Conservation (phyloP, 2,329 filamentous ascomycete genomes). For the Orbilia blumenaviensis region DNA sequence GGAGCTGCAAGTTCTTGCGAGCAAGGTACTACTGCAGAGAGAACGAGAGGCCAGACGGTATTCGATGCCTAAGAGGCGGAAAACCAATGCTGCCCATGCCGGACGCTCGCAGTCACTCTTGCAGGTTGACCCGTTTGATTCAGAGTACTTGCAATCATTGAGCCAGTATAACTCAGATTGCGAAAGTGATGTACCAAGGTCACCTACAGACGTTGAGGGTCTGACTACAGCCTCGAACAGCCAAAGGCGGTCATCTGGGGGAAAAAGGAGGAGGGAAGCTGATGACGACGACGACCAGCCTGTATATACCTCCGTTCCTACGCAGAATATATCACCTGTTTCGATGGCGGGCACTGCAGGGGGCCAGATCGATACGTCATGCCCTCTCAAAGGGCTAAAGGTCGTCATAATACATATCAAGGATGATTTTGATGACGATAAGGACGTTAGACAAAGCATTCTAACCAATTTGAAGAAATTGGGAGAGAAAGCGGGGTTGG, state of each 20-base stretch:
- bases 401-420: constrained; percentile 95
- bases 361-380: constrained; percentile 55
- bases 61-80: constrained; percentile 41
- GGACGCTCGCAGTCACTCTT: constrained; percentile 27
- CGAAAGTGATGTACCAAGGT: constrained; percentile 46
- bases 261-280: constrained; percentile 12
- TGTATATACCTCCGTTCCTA: constrained; percentile 36
- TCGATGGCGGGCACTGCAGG: constrained; percentile 4
- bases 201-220: constrained; percentile 44
- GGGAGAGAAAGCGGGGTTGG: constrained; percentile 64
- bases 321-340: constrained; percentile 10
- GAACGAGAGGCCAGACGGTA: constrained; percentile 58
- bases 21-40: constrained; percentile 71
- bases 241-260: constrained; percentile 19
- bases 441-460: constrained; percentile 72
- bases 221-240: constrained; percentile 4
- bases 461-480: constrained; percentile 73
- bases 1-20: constrained; percentile 77
- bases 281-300: constrained; percentile 9
- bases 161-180: constrained; percentile 37
- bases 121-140: constrained; percentile 41
- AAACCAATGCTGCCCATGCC: constrained; percentile 1
- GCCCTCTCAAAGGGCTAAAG: constrained; percentile 75
- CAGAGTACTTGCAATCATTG: constrained; percentile 3
- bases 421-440: constrained; percentile 79